Evolutionary conservation across 371 early-diverging fungal genomes (phyloP).

Genomic region (Blakeslea trispora): DNA sequence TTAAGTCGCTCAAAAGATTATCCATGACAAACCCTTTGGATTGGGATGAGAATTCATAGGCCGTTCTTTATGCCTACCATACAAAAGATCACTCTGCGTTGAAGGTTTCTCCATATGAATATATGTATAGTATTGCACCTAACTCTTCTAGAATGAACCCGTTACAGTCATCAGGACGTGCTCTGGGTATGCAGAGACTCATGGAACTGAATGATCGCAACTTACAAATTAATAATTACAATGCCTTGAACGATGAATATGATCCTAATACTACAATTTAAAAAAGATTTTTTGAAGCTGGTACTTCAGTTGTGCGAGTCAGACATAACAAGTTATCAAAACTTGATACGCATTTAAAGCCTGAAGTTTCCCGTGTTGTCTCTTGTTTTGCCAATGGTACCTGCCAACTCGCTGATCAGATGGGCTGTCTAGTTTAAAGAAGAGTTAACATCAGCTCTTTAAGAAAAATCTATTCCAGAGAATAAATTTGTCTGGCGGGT

Average conservation of each 20-base stretch:
- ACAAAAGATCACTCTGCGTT: background rate
- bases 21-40: background rate
- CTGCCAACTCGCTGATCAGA: too few species aligned
- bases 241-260: background rate
- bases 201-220: background rate
- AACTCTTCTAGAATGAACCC: background rate
- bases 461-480: too few species aligned
- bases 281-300: background rate
- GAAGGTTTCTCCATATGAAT: slow-evolving; percentile 10
- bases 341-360: background rate
- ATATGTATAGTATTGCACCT: slow-evolving; percentile 1
- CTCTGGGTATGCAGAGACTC: slow-evolving; percentile 2
- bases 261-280: too few species aligned
- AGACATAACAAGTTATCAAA: slow-evolving; percentile 1
- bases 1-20: slow-evolving; percentile 10
- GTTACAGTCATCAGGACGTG: background rate
- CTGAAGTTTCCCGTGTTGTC: slow-evolving; percentile 1
- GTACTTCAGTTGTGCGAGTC: slow-evolving; percentile 2
- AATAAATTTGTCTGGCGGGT: too few species aligned
- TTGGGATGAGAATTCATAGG: background rate
- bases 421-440: background rate
- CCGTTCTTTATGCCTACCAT: slow-evolving; percentile 14
- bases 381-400: background rate
- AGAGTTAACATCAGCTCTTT: background rate
- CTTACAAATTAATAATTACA: slow-evolving; percentile 1